Conservation (phyloP, 163 green algal species). For the Trebouxia gelatinosa region DNA sequence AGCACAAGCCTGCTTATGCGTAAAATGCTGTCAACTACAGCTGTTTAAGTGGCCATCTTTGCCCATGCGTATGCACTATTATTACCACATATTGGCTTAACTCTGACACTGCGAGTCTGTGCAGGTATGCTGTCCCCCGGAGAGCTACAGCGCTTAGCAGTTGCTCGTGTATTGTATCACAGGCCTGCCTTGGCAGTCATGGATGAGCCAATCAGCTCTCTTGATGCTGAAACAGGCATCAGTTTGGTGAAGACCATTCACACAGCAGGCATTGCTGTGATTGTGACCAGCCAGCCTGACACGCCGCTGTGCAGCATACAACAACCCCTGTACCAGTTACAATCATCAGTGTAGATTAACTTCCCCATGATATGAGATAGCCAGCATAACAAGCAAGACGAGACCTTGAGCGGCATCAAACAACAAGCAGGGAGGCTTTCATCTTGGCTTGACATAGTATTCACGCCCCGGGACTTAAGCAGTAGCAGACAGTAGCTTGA, state of each 20-base stretch:
- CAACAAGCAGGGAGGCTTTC: too few relatives aligned
- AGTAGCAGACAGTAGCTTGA: not conserved
- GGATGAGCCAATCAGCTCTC: constrained; percentile 21
- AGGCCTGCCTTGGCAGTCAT: constrained; percentile 17
- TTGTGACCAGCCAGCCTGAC: constrained; percentile 1
- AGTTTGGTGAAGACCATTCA: not conserved
- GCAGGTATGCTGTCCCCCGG: constrained; percentile 33
- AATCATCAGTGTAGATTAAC: too few relatives aligned
- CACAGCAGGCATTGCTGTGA: not conserved
- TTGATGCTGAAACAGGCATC: not conserved
- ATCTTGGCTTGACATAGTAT: too few relatives aligned
- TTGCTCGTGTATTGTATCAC: constrained; percentile 21
- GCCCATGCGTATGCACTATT: not conserved
- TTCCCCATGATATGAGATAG: too few relatives aligned
- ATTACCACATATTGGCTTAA: not conserved
- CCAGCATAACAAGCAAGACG: too few relatives aligned
- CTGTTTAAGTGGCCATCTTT: not conserved
- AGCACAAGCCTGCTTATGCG: not conserved
- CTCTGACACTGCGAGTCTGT: not conserved
- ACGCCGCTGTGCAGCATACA: too few relatives aligned
- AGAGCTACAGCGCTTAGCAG: constrained; percentile 27
- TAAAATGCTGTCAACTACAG: not conserved
- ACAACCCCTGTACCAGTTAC: too few relatives aligned
- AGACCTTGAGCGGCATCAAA: too few relatives aligned
- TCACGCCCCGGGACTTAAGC: not conserved